These are phyloP conservation scores for Neurospora hispaniola DNA, from an alignment of 495 filamentous ascomycete species.

Conservation along the genomic window DNA sequence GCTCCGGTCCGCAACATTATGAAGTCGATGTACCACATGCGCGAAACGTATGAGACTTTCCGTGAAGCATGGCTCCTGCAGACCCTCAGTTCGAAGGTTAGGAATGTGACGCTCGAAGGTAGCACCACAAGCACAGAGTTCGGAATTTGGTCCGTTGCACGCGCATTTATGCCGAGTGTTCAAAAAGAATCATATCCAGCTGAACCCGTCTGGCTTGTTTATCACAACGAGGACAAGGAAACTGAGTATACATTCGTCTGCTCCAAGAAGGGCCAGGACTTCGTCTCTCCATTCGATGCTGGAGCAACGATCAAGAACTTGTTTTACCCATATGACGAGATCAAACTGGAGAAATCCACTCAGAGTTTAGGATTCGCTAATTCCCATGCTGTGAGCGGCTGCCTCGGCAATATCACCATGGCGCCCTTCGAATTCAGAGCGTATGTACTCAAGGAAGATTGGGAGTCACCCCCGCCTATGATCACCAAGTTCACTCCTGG, in stretches of 20 bases:
- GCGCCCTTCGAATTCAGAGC: slow-evolving; percentile 49
- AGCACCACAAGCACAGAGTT: slow-evolving; percentile 48
- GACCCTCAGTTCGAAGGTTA: background rate
- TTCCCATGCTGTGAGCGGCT: slow-evolving; percentile 36
- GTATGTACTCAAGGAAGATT: slow-evolving; percentile 50
- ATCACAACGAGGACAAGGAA: slow-evolving; percentile 51
- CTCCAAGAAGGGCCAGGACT: slow-evolving; percentile 25
- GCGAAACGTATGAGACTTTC: slow-evolving; percentile 46
- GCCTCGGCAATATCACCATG: slow-evolving; percentile 43
- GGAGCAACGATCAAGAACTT: slow-evolving; percentile 54
- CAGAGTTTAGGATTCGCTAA: slow-evolving; percentile 7
- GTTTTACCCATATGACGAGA: slow-evolving; percentile 57
- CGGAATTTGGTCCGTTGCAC: slow-evolving; percentile 45
- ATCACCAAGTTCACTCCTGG: slow-evolving; percentile 55
- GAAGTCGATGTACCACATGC: slow-evolving; percentile 55
- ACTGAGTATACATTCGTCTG: slow-evolving; percentile 55
- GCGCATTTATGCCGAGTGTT: slow-evolving; percentile 23
- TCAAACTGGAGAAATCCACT: slow-evolving; percentile 31
- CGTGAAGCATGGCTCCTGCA: slow-evolving; percentile 49
- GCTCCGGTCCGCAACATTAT: slow-evolving; percentile 41
- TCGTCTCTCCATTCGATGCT: slow-evolving; percentile 47
- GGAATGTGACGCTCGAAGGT: slow-evolving; percentile 6
- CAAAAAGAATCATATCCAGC: slow-evolving; percentile 55
- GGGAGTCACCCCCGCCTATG: slow-evolving; percentile 43
- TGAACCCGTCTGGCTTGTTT: slow-evolving; percentile 52